Base-by-base conservation (phyloP, 345 rosid species). In the Turnera subulata region DNA sequence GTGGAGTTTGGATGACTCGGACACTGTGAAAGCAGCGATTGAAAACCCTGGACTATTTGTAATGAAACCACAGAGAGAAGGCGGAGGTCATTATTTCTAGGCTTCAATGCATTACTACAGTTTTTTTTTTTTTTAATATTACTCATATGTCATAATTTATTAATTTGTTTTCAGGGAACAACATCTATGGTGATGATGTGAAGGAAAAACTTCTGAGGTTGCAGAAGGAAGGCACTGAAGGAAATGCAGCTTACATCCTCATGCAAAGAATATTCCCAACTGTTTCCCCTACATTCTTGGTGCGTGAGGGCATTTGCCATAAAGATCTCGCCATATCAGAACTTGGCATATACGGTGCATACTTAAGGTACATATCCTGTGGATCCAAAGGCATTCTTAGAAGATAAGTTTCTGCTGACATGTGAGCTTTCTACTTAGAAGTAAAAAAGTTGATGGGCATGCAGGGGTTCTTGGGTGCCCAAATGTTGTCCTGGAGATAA, bases 41-140 rank as follows among this genome's bases (percentile, higher is more conserved):
- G 87, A 82, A 59, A 81, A 50, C 17, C 97, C 99, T 0, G 82
- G 82, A 49, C 68, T 78, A 39, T 93, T 76, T 49, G 95, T 93
- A 42, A 81, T 93, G 96, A 90, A 93, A 83, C 99, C 99, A 40
- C 97, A 93, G 63, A 79, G 97, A 82, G 99, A 90, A 88, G 99
- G 99, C 67, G 95, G 99, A 85, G 97, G 96, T 90, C 46, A 29
- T 46, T 59, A 58, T 47, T 52, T 63, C 55, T 53, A 24, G 19
- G 12, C 11, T 46, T 62, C 32, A 26, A 43, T 47, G 35, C 35
- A 29, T 29, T 29, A 29, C 35, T 29, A 29, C n/a, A n/a, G n/a
- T n/a, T 42, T 42, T 42, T 18, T 37, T 17, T 29, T 53, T 43
- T 44, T 53, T 35, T 39, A 29, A 15, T 61, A 19, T 6, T 42